Evolutionary conservation across 129 eudicot species (phyloP).

Genomic region (Dittrichia graveolens): DNA sequence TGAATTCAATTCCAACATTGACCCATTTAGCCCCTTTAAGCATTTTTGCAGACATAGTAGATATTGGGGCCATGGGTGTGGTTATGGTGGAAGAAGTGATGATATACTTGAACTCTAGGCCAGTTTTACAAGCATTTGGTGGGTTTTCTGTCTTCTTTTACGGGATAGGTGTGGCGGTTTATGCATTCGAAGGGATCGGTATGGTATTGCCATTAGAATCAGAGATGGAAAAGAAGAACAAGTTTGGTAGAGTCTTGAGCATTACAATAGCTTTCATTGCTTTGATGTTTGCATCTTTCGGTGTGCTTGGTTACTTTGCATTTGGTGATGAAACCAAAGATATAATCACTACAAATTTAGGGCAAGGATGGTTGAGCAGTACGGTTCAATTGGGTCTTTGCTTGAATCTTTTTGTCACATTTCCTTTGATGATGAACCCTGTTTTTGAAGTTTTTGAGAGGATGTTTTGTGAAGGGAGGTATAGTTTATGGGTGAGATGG

Average conservation of each 20-base stretch:
- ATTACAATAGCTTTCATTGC: constrained; percentile 60
- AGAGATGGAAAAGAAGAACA: constrained; percentile 61
- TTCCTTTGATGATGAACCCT: constrained; percentile 96
- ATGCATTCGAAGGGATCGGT: constrained; percentile 90
- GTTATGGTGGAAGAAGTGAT: constrained; percentile 77
- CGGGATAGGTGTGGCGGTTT: constrained; percentile 78
- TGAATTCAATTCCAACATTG: constrained; percentile 75
- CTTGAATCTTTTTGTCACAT: constrained; percentile 71
- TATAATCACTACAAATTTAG: constrained; percentile 81
- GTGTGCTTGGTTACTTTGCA: constrained; percentile 79
- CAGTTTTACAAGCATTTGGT: constrained; percentile 59
- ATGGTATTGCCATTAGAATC: constrained; percentile 85
- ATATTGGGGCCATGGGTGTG: constrained; percentile 84
- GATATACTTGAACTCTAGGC: constrained; percentile 44
- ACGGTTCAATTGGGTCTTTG: constrained; percentile 78
- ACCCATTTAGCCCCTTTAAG: constrained; percentile 94
- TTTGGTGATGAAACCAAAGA: constrained; percentile 83
- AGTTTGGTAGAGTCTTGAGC: constrained; percentile 61
- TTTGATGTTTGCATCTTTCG: constrained; percentile 68
- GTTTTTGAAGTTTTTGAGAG: constrained; percentile 89
- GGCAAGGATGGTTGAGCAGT: constrained; percentile 68
- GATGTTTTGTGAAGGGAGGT: constrained; percentile 68
- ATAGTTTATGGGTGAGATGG: constrained; percentile 79
- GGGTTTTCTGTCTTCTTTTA: constrained; percentile 64
- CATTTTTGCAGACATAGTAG: constrained; percentile 83